Base-by-base conservation (phyloP, 169 alveolate genomes). In the Plasmodium malariae region DNA sequence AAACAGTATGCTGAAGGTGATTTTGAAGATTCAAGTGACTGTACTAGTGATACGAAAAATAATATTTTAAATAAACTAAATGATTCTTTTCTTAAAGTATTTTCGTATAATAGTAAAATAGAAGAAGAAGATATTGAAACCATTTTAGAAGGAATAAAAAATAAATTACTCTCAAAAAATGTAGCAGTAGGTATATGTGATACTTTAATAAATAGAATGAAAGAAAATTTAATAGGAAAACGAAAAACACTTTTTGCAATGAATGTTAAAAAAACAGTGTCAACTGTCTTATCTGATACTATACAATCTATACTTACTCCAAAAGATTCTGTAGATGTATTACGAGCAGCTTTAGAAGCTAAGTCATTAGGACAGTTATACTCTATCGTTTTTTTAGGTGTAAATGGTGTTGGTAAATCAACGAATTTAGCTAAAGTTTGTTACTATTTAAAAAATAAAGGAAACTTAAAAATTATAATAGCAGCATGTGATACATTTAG, bases 401-500 rank as follows among this genome's bases (percentile, higher is more conserved):
- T 98, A 14, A 99, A 99, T 91, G 99, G 99, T 2, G 99, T 99
- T 0, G 99, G 99, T 28, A 99, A 99, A 95, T 97, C 99, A 24
- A 99, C 99, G 12, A 98, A 97, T 88, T 94, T 99, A 36, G 99
- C 99, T 30, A 99, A 99, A 92, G 99, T 98, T 36, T 98, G 98
- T 28, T 98, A 98, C 93, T 94, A 97, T 85, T 96, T 98, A 34
- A 97, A 98, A 90, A 96, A 95, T 65, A 96, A 97, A 90, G 99
- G 99, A 17, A 96, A 96, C 19, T 94, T 99, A 72, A 97, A 97
- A 59, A 98, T 98, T 4, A 88, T 98, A 94, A 96, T 99, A 14
- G 99, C 99, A 30, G 99, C 99, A 3, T 99, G 99, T 76, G 99
- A 99, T 95, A 99, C 99, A 45, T 99, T 99, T 94, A 96, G 99